Evolutionary conservation across 768 basidiomycete species (phyloP).

Genomic region (Kwoniella sp.): DNA sequence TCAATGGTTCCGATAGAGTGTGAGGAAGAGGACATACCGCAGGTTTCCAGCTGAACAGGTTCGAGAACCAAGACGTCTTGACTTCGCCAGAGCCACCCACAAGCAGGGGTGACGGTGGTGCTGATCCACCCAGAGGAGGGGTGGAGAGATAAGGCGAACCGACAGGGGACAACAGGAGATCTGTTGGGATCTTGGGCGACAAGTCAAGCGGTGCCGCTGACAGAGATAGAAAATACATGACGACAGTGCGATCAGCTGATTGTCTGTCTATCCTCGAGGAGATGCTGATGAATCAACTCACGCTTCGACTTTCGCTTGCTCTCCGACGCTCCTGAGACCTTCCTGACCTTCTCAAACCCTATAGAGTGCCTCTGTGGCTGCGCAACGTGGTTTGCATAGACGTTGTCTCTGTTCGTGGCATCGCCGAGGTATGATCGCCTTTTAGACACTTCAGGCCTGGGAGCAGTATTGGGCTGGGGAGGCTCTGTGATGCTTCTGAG

Average conservation of each 20-base stretch:
- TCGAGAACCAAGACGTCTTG: conserved; percentile 78
- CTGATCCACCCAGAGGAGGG: conserved; percentile 17
- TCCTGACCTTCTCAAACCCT: conserved; percentile 20
- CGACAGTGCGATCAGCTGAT: background rate
- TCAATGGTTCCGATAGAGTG: too few relatives aligned
- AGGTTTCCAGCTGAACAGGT: conserved; percentile 81
- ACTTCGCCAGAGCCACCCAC: conserved; percentile 51
- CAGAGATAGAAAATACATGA: background rate
- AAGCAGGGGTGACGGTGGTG: conserved; percentile 38
- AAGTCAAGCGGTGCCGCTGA: conserved; percentile 43
- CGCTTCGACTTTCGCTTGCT: conserved; percentile 43
- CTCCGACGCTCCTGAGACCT: conserved; percentile 16
- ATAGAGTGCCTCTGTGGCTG: conserved; percentile 19
- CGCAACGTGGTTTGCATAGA: background rate
- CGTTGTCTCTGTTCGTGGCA: conserved; percentile 27
- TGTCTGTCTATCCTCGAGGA: too few relatives aligned
- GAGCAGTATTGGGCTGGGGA: conserved; percentile 11
- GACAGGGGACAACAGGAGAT: conserved; percentile 30
- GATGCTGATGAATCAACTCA: conserved; percentile 19
- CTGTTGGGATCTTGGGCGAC: conserved; percentile 30
- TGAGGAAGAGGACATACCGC: conserved; percentile 35
- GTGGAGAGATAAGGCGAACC: conserved; percentile 38
- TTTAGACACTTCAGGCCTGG: conserved; percentile 20
- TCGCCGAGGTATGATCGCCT: conserved; percentile 41
- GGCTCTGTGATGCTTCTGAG: conserved; percentile 16